Percentiles rank a stretch among this genome's conserved stretches.
phyloP scores from a whole-genome alignment of 2,329 filamentous ascomycete species.

The Byssochlamys sp. region DNA sequence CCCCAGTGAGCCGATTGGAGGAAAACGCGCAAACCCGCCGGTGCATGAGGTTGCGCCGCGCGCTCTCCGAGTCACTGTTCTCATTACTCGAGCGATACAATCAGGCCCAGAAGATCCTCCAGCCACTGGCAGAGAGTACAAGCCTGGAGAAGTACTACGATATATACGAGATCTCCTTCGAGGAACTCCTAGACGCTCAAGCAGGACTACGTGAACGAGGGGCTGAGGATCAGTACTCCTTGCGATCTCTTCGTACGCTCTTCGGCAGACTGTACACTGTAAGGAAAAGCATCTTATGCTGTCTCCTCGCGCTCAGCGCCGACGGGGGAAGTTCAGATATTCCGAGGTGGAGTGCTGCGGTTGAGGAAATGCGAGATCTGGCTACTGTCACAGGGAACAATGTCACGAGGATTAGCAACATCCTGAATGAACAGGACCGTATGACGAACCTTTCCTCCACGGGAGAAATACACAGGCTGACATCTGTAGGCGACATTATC shows the following conservation, averaged over 20 bases:
- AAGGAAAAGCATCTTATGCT: constrained; percentile 77
- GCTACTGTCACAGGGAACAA: constrained; percentile 53
- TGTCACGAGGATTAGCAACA: constrained; percentile 56
- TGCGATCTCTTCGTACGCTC: constrained; percentile 70
- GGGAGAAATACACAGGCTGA: constrained; percentile 12
- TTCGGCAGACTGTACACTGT: constrained; percentile 71
- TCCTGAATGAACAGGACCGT: constrained; percentile 74
- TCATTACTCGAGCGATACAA: constrained; percentile 63
- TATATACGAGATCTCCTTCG: constrained; percentile 68
- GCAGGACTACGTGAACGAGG: constrained; percentile 55
- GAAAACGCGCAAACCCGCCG: constrained; percentile 68
- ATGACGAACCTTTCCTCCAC: constrained; percentile 26
- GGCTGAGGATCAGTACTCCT: constrained; percentile 65
- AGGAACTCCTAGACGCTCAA: constrained; percentile 62
- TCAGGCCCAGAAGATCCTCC: constrained; percentile 58
- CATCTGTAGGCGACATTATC: constrained; percentile 29
- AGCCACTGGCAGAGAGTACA: constrained; percentile 64
- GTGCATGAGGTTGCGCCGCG: constrained; percentile 68
- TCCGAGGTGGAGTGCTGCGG: constrained; percentile 65
- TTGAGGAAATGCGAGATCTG: constrained; percentile 62
- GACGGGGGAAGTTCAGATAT: constrained; percentile 69
- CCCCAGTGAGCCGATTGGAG: constrained; percentile 85
- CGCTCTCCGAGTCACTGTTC: constrained; percentile 60
- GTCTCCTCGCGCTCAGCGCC: constrained; percentile 76
- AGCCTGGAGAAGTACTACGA: constrained; percentile 90